A percentile compares a stretch with the other conserved stretches of the same genome.
Conservation (phyloP, 768 basidiomycete species). For the Xerocomus brunneocitrinus region DNA sequence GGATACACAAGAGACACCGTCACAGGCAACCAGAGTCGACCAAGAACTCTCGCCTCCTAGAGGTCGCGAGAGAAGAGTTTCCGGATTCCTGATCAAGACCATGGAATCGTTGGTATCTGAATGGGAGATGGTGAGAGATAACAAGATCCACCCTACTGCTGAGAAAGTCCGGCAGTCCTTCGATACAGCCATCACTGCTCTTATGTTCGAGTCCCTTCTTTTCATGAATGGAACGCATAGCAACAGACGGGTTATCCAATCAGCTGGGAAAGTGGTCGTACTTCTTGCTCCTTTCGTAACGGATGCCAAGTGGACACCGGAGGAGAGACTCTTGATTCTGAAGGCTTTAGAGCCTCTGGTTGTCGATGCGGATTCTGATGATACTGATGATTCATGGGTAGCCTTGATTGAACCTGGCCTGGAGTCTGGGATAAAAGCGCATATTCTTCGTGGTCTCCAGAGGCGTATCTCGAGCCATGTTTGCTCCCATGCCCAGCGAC, state of each 20-base stretch:
- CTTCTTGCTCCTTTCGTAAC: conserved; percentile 40
- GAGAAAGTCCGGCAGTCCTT: conserved; percentile 64
- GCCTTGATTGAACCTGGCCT: conserved; percentile 45
- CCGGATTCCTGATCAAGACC: conserved; percentile 56
- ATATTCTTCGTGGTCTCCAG: conserved; percentile 41
- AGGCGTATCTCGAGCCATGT: conserved; percentile 5
- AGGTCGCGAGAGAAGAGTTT: conserved; percentile 58
- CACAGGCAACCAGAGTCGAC: conserved; percentile 8
- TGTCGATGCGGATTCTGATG: conserved; percentile 32
- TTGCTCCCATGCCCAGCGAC: conserved; percentile 21
- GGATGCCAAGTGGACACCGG: conserved; percentile 44
- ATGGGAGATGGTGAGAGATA: conserved; percentile 43
- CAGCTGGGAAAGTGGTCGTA: conserved; percentile 51
- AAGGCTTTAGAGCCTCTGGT: conserved; percentile 64
- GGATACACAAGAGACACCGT: conserved; percentile 5
- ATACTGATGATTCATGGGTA: conserved; percentile 32
- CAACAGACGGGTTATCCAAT: conserved; percentile 59
- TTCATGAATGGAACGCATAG: conserved; percentile 58
- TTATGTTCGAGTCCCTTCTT: conserved; percentile 68
- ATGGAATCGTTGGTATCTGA: conserved; percentile 48
- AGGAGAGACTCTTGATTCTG: conserved; percentile 64
- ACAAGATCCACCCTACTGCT: conserved; percentile 40
- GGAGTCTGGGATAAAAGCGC: conserved; percentile 60
- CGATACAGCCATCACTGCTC: conserved; percentile 61
- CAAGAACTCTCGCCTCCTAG: conserved; percentile 43